Conservation (phyloP, 805 yeast genomes). For the Candida morakotiae region DNA sequence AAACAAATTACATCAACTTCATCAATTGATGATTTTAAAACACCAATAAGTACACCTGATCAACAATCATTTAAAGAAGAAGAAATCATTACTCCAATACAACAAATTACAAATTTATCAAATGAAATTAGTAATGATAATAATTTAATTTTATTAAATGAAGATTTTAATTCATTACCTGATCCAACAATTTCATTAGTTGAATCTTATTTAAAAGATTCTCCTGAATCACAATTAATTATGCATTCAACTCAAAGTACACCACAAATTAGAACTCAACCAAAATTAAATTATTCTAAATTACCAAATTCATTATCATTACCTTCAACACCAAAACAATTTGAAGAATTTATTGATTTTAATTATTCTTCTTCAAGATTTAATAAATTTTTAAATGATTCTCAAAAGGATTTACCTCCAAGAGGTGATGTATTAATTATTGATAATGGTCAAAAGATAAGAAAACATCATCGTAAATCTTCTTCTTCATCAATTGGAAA, state of each 20-base stretch:
- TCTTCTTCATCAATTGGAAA: not conserved
- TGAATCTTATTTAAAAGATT: slow-evolving; percentile 4
- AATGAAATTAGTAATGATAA: not conserved
- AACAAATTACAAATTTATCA: not conserved
- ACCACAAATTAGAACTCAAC: not conserved
- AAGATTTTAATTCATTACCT: slow-evolving; percentile 5
- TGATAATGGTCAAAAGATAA: slow-evolving; percentile 1
- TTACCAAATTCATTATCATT: not conserved
- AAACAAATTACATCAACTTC: not conserved
- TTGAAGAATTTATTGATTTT: not conserved
- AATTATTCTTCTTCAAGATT: slow-evolving; percentile 2
- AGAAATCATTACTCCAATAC: not conserved
- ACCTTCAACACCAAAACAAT: slow-evolving; percentile 2
- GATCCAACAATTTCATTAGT: slow-evolving; percentile 10
- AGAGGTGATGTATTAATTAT: slow-evolving; percentile 12
- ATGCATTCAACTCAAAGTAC: not conserved
- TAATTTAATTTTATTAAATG: not conserved
- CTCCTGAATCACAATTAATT: slow-evolving; percentile 1
- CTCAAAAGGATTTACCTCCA: slow-evolving; percentile 11
- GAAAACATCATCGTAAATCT: not conserved
- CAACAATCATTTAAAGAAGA: not conserved
- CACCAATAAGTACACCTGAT: slow-evolving; percentile 2
- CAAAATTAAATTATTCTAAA: not conserved
- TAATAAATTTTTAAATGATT: slow-evolving; percentile 10
- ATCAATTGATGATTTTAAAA: not conserved